These are phyloP conservation scores for Ascochyta rabiei DNA, from an alignment of 2,329 filamentous ascomycete species.

Conservation along the genomic window DNA sequence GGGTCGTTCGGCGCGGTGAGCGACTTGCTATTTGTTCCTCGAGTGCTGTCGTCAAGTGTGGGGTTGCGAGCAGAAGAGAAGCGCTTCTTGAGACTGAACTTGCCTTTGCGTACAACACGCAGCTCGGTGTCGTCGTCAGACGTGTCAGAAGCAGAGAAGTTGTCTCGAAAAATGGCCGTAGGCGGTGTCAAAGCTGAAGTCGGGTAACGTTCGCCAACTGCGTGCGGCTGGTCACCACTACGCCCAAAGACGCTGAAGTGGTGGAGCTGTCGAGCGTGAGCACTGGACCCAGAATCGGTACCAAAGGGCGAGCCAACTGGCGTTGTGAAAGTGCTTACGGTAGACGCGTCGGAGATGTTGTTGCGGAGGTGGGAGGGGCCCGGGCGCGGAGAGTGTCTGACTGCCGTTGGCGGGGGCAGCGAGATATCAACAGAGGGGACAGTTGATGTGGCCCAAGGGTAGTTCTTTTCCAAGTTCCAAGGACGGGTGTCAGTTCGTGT, in stretches of 20 bases:
- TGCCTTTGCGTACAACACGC: constrained; percentile 29
- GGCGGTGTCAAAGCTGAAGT: constrained; percentile 54
- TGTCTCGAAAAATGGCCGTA: constrained; percentile 32
- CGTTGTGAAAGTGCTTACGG: constrained; percentile 28
- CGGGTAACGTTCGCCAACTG: constrained; percentile 57
- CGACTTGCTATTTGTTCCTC: constrained; percentile 19
- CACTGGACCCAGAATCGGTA: constrained; percentile 18
- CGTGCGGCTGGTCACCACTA: constrained; percentile 38
- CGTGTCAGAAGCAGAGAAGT: constrained; percentile 31
- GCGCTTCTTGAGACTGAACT: constrained; percentile 30
- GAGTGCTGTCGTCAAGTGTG: constrained; percentile 18
- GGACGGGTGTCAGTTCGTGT: constrained; percentile 48
- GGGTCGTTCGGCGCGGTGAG: constrained; percentile 5
- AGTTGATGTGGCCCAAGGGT: constrained; percentile 51
- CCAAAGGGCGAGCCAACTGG: constrained; percentile 23
- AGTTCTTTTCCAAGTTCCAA: constrained; percentile 57
- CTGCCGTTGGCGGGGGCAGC: constrained; percentile 43
- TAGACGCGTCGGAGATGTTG: constrained; percentile 35
- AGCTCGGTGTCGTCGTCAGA: constrained; percentile 37
- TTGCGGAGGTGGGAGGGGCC: constrained; percentile 41
- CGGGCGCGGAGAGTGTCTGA: constrained; percentile 34
- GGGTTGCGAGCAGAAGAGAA: constrained; percentile 29
- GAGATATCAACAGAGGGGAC: constrained; percentile 49
- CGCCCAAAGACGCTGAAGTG: constrained; percentile 32
- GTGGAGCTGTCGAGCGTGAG: constrained; percentile 23